Evolutionary conservation across 1,139 yeast genomes (phyloP).

Genomic region (Suhomyces maxii): DNA sequence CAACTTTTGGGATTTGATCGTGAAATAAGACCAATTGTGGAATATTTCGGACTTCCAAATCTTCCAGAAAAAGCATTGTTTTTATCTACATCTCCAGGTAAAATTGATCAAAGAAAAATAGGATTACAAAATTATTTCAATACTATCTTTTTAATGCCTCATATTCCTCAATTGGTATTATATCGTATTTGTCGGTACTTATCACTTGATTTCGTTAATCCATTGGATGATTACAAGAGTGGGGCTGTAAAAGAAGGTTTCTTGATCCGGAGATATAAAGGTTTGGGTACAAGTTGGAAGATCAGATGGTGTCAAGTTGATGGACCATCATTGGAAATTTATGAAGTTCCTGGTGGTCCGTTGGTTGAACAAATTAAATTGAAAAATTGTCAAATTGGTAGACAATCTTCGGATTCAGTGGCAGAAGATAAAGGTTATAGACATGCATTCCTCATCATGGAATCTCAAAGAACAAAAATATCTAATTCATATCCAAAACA

Average conservation of each 20-base stretch:
- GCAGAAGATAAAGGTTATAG: conserved; percentile 73
- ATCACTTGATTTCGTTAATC: conserved; percentile 67
- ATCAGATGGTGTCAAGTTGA: conserved; percentile 72
- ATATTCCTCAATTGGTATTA: conserved; percentile 56
- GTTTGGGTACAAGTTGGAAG: conserved; percentile 69
- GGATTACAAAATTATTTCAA: conserved; percentile 62
- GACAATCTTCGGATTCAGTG: conserved; percentile 57
- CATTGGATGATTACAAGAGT: conserved; percentile 57
- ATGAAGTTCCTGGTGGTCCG: conserved; percentile 61
- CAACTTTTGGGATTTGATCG: conserved; percentile 59
- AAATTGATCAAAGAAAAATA: conserved; percentile 61
- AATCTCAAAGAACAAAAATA: conserved; percentile 58
- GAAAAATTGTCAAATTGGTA: conserved; percentile 62
- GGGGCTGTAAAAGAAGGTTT: conserved; percentile 69
- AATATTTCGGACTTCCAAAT: conserved; percentile 63
- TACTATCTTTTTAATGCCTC: conserved; percentile 59
- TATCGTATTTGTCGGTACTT: conserved; percentile 62
- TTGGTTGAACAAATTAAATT: conserved; percentile 59
- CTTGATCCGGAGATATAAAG: conserved; percentile 58
- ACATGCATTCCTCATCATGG: conserved; percentile 75
- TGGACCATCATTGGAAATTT: conserved; percentile 60
- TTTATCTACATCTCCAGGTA: conserved; percentile 58
- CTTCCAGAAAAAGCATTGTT: conserved; percentile 58
- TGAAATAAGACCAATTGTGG: conserved; percentile 54
- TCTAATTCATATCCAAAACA: conserved; percentile 58